Evolutionary conservation across 331 rosid species (phyloP).

Genomic region (Cucumis variabilis): DNA sequence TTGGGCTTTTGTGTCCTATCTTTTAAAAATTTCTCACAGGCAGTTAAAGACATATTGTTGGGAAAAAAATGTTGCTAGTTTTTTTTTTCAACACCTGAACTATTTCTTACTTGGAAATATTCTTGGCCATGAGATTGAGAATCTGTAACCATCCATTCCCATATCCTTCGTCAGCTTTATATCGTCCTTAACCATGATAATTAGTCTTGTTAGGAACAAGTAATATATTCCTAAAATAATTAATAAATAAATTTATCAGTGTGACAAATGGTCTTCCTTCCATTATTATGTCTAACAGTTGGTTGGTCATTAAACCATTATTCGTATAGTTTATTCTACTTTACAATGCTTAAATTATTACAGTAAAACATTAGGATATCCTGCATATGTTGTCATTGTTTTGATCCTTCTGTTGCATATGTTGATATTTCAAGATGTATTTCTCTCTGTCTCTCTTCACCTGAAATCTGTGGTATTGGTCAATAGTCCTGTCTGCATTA

Average conservation of each 20-base stretch:
- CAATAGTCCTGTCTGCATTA: slow-evolving; percentile 88
- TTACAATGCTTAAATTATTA: neutral
- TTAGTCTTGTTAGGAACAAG: slow-evolving; percentile 19
- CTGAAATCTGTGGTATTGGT: slow-evolving; percentile 97
- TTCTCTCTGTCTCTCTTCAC: no score
- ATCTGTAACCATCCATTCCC: slow-evolving; percentile 95
- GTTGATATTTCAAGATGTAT: neutral
- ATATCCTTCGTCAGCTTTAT: slow-evolving; percentile 87
- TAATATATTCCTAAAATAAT: neutral
- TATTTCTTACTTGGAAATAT: slow-evolving; percentile 85
- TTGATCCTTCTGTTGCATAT: neutral
- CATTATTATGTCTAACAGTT: neutral
- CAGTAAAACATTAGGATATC: slow-evolving; percentile 13
- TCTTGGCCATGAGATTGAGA: slow-evolving; percentile 95
- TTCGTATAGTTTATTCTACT: neutral
- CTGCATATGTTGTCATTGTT: slow-evolving; percentile 12
- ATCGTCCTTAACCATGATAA: slow-evolving; percentile 59
- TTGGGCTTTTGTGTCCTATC: slow-evolving; percentile 88
- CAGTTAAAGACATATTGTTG: slow-evolving; percentile 23
- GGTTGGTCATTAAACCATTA: neutral
- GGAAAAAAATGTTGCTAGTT: neutral
- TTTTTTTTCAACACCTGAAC: slow-evolving; percentile 8
- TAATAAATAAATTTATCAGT: neutral
- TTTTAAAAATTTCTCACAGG: slow-evolving; percentile 34
- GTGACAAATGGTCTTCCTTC: neutral